Conservation (phyloP, 495 filamentous ascomycete species). For the Bombardia bombarda region DNA sequence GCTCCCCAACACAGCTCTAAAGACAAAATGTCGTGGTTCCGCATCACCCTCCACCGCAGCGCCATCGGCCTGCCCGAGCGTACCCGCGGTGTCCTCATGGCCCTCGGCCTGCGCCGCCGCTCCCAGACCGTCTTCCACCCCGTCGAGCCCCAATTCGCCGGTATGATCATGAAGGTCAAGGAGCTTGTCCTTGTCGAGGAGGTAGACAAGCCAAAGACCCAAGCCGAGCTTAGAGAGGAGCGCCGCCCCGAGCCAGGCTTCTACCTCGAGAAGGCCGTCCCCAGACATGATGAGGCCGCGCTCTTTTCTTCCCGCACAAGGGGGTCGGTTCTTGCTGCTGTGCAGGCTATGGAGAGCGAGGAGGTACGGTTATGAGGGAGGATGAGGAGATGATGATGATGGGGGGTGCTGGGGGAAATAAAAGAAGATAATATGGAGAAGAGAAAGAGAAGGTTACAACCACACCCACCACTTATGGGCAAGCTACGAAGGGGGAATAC, state of each 20-base stretch:
- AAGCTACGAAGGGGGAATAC: too few species aligned
- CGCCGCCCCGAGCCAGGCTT: slow-evolving; percentile 79
- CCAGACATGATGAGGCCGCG: neutral
- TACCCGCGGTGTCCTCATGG: slow-evolving; percentile 73
- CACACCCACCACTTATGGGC: too few species aligned
- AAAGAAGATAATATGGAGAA: neutral
- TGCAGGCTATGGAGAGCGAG: neutral
- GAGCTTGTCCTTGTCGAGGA: slow-evolving; percentile 85
- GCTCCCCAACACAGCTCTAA: too few species aligned
- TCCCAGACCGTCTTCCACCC: slow-evolving; percentile 88
- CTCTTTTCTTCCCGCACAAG: too few species aligned
- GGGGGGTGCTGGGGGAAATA: neutral
- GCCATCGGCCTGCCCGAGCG: slow-evolving; percentile 85
- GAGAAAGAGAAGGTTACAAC: slow-evolving; percentile 7
- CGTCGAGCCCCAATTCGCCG: slow-evolving; percentile 73
- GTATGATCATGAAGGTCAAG: slow-evolving; percentile 97
- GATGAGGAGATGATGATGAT: neutral
- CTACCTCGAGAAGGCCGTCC: slow-evolving; percentile 56
- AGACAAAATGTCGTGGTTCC: slow-evolving; percentile 79
- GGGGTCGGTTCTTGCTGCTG: neutral
- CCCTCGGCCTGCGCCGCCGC: slow-evolving; percentile 83
- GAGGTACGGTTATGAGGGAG: slow-evolving; percentile 1
- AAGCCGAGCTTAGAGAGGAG: slow-evolving; percentile 63
- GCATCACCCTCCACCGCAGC: slow-evolving; percentile 87
- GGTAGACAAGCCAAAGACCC: slow-evolving; percentile 62